phyloP scores from a whole-genome alignment of 108 stramenopile genomes.

The Mayamaea pseudoterrestris region DNA sequence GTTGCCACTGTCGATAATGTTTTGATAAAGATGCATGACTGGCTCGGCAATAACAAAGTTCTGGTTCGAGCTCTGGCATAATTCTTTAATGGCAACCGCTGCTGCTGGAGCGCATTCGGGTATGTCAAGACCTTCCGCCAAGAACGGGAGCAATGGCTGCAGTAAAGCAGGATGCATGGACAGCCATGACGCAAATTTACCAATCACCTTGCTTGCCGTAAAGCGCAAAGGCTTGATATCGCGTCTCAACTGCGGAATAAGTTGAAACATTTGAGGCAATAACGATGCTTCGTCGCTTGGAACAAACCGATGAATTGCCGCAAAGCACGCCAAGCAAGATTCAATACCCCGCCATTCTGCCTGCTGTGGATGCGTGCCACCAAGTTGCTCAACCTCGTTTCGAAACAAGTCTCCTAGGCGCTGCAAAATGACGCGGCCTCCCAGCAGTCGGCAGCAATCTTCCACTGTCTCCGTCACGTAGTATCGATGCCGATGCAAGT shows the following conservation, averaged over 20 bases:
- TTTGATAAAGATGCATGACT: slow-evolving; percentile 69
- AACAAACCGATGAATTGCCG: slow-evolving; percentile 56
- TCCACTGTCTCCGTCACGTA: slow-evolving; percentile 77
- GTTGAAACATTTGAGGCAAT: slow-evolving; percentile 57
- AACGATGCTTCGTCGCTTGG: slow-evolving; percentile 56
- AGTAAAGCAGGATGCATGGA: slow-evolving; percentile 54
- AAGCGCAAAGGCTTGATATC: slow-evolving; percentile 49
- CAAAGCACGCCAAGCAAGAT: slow-evolving; percentile 68
- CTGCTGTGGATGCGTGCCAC: slow-evolving; percentile 12
- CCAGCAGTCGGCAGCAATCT: slow-evolving; percentile 79
- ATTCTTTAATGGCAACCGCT: slow-evolving; percentile 75
- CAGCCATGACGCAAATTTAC: slow-evolving; percentile 80
- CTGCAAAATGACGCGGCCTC: slow-evolving; percentile 51
- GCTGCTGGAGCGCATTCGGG: slow-evolving; percentile 62
- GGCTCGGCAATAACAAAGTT: slow-evolving; percentile 59
- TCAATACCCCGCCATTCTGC: slow-evolving; percentile 86
- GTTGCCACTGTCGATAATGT: slow-evolving; percentile 25
- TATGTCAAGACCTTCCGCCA: slow-evolving; percentile 69
- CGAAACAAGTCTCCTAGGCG: slow-evolving; percentile 36
- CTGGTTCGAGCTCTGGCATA: slow-evolving; percentile 61
- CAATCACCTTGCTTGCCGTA: slow-evolving; percentile 69
- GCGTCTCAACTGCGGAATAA: slow-evolving; percentile 61
- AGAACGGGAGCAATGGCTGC: slow-evolving; percentile 64
- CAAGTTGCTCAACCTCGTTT: slow-evolving; percentile 25
- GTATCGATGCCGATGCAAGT: slow-evolving; percentile 55